phyloP scores from a whole-genome alignment of 1,139 yeast genomes.

The Yamadazyma aaseri region DNA sequence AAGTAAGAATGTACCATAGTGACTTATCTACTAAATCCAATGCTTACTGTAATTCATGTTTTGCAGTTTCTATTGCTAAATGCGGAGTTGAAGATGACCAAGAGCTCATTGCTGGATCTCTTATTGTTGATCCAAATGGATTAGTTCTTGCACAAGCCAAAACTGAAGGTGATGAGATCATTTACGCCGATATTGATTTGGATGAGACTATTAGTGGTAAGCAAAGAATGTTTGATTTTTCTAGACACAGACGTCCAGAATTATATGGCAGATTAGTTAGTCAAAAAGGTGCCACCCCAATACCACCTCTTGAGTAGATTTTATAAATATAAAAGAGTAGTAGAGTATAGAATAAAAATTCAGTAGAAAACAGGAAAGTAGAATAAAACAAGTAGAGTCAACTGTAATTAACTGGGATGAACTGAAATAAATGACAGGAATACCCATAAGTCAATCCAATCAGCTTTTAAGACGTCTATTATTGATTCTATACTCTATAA shows the following conservation, averaged over 20 bases:
- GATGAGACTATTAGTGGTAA: conserved; percentile 30
- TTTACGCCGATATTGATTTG: conserved; percentile 29
- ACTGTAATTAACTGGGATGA: too few species aligned
- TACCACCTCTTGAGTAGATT: conserved; percentile 6
- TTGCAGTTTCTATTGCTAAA: conserved; percentile 29
- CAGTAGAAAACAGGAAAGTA: too few species aligned
- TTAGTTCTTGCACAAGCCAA: conserved; percentile 27
- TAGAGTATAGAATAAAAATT: too few species aligned
- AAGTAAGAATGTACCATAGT: conserved; percentile 26
- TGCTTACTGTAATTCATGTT: conserved; percentile 29
- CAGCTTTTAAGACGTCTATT: too few species aligned
- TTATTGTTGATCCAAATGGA: conserved; percentile 32
- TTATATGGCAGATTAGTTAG: conserved; percentile 21
- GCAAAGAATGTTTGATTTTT: conserved; percentile 29
- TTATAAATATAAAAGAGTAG: neutral
- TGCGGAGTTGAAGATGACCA: conserved; percentile 33
- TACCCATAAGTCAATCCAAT: too few species aligned
- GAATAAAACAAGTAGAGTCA: too few species aligned
- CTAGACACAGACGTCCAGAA: conserved; percentile 32
- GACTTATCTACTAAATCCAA: conserved; percentile 29
- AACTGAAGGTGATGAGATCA: conserved; percentile 29
- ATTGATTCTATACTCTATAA: too few species aligned
- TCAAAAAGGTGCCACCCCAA: conserved; percentile 16
- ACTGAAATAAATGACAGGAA: too few species aligned
- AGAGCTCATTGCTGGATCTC: conserved; percentile 29